Percentiles rank a stretch among this genome's conserved stretches.
Evolutionary conservation across 2,329 filamentous ascomycete species (phyloP).

Genomic region (Incumbomyces delicatus): DNA sequence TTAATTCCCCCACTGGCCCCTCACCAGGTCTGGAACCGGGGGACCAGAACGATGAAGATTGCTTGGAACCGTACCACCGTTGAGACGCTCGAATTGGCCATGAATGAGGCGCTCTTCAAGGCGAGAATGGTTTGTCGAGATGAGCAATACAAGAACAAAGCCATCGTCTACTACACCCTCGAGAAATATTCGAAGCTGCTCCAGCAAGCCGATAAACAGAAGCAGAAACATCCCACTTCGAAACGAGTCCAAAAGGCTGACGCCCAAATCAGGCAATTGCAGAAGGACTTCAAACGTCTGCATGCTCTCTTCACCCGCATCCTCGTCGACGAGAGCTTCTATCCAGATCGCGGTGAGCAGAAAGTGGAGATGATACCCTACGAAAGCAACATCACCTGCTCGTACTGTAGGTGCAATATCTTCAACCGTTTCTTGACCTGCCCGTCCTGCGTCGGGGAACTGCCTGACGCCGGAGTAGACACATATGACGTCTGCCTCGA

Average conservation of each 20-base stretch:
- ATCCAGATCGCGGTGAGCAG: slow-evolving; percentile 48
- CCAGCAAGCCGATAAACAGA: slow-evolving; percentile 48
- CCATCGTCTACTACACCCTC: slow-evolving; percentile 81
- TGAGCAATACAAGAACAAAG: slow-evolving; percentile 98
- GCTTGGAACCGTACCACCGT: slow-evolving; percentile 95
- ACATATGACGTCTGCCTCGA: slow-evolving; percentile 97
- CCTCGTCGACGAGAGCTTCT: slow-evolving; percentile 78
- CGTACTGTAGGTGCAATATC: slow-evolving; percentile 90
- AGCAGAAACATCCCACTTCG: slow-evolving; percentile 28
- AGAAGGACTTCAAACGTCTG: slow-evolving; percentile 70
- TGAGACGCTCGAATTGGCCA: slow-evolving; percentile 76
- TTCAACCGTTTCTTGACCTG: slow-evolving; percentile 96
- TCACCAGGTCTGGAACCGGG: slow-evolving; percentile 97
- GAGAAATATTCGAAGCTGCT: slow-evolving; percentile 61
- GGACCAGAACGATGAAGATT: slow-evolving; percentile 91
- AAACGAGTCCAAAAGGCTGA: slow-evolving; percentile 30
- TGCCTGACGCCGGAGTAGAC: slow-evolving; percentile 62
- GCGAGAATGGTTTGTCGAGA: slow-evolving; percentile 88
- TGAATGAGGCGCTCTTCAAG: slow-evolving; percentile 79
- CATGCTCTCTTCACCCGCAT: slow-evolving; percentile 70
- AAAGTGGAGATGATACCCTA: slow-evolving; percentile 68
- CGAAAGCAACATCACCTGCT: slow-evolving; percentile 87
- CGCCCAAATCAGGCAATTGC: slow-evolving; percentile 57
- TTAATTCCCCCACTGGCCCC: slow-evolving; percentile 85
- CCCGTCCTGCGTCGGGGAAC: slow-evolving; percentile 63